A percentile compares a stretch with the other conserved stretches of the same genome.
phyloP scores from a whole-genome alignment of 192 early-diverging fungal species.

The Rhizophagus sp. region DNA sequence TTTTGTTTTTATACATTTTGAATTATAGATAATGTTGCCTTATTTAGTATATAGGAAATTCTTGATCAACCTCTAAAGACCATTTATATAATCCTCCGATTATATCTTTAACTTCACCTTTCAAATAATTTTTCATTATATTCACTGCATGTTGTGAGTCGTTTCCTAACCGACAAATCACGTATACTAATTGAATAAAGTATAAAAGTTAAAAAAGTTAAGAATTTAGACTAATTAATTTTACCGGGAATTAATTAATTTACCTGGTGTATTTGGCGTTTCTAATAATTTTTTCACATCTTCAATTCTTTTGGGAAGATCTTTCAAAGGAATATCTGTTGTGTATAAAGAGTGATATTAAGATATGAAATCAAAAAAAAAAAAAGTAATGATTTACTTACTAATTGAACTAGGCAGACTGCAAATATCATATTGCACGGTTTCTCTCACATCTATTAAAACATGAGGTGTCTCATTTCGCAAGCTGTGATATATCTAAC shows the following conservation, averaged over 20 bases:
- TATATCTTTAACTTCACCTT: conserved; percentile 69
- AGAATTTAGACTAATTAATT: background rate
- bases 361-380: background rate
- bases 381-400: conserved; percentile 16
- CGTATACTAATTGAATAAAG: conserved; percentile 56
- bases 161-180: conserved; percentile 88
- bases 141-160: conserved; percentile 86
- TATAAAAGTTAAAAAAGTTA: background rate
- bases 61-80: conserved; percentile 69
- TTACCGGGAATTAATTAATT: background rate
- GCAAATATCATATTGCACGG: conserved; percentile 83
- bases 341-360: background rate
- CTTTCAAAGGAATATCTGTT: conserved; percentile 59
- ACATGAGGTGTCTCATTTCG: conserved; percentile 55
- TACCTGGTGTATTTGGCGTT: conserved; percentile 3
- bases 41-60: conserved; percentile 82
- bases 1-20: too few relatives aligned
- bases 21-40: too few relatives aligned
- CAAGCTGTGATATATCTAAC: conserved; percentile 56
- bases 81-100: conserved; percentile 80
- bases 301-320: conserved; percentile 46
- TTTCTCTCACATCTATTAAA: conserved; percentile 89
- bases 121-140: conserved; percentile 62
- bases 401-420: conserved; percentile 67
- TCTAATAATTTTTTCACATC: conserved; percentile 39